These are phyloP conservation scores for Gilbertella persicaria DNA, from an alignment of 371 early-diverging fungal species.

Conservation along the genomic window DNA sequence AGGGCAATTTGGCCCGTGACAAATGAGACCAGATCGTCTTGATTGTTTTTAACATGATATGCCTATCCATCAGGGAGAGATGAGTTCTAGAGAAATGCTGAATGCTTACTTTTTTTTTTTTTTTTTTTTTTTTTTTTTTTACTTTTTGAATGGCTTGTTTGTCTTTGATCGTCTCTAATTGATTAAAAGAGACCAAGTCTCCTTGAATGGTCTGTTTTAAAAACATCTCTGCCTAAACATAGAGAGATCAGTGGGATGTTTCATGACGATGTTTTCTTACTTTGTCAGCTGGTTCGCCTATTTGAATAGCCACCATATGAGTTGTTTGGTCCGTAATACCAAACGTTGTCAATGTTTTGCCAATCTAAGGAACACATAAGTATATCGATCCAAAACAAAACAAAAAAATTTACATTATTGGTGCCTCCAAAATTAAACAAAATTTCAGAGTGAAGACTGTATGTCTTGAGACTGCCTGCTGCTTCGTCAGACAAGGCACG, in stretches of 20 bases:
- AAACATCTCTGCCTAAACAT: conserved; percentile 29
- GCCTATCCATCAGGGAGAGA: too few relatives aligned
- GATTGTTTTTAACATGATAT: conserved; percentile 29
- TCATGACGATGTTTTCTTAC: conserved; percentile 21
- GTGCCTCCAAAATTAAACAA: conserved; percentile 57
- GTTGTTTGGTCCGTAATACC: conserved; percentile 51
- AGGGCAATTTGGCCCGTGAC: conserved; percentile 45
- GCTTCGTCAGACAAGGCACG: conserved; percentile 55
- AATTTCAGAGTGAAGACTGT: conserved; percentile 59
- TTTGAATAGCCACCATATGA: conserved; percentile 49
- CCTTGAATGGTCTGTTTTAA: conserved; percentile 43
- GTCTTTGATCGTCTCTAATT: conserved; percentile 26
- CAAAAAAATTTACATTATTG: conserved; percentile 24
- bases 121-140: background rate
- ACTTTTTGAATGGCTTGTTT: conserved; percentile 41
- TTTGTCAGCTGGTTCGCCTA: conserved; percentile 47
- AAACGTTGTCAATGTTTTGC: conserved; percentile 55
- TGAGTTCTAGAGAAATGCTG: too few relatives aligned
- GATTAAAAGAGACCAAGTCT: conserved; percentile 35
- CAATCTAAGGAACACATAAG: conserved; percentile 35
- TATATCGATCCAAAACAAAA: too few relatives aligned
- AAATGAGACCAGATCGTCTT: conserved; percentile 20
- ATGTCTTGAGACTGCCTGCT: conserved; percentile 51
- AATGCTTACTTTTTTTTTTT: background rate
- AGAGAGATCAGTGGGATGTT: background rate